Conservation (phyloP, 352 stramenopile genomes). For the Globisporangium viniferum region DNA sequence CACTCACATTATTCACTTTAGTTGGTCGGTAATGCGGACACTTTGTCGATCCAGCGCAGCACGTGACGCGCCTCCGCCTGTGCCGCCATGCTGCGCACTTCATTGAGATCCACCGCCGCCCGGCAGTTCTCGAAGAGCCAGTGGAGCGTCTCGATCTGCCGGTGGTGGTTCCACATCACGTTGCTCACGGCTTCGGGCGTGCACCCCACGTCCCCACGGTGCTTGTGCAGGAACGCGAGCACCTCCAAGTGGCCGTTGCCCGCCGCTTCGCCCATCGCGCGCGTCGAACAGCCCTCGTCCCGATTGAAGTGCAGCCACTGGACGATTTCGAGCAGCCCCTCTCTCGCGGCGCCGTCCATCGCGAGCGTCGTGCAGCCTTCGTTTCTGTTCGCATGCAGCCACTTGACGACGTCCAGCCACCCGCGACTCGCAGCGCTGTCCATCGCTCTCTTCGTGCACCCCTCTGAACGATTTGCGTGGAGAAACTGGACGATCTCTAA, state of each 20-base stretch:
- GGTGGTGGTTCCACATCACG: slow-evolving; percentile 11
- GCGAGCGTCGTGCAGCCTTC: slow-evolving; percentile 26
- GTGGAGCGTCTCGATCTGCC: slow-evolving; percentile 18
- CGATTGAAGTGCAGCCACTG: slow-evolving; percentile 13
- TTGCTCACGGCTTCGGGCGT: slow-evolving; percentile 4
- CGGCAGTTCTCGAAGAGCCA: slow-evolving; percentile 14
- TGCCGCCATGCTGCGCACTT: neutral
- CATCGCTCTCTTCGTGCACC: slow-evolving; percentile 13
- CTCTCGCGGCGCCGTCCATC: slow-evolving; percentile 25
- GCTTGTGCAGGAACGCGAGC: slow-evolving; percentile 6
- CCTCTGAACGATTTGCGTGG: slow-evolving; percentile 4
- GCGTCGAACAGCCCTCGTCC: slow-evolving; percentile 10
- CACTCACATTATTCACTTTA: neutral
- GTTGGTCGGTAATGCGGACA: neutral
- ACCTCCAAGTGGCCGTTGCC: slow-evolving; percentile 10
- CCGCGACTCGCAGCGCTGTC: slow-evolving; percentile 7
- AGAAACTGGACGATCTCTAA: slow-evolving; percentile 10
- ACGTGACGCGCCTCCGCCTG: slow-evolving; percentile 1
- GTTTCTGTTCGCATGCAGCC: slow-evolving; percentile 13
- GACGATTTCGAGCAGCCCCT: slow-evolving; percentile 6
- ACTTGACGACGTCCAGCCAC: slow-evolving; percentile 15
- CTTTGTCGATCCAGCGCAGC: slow-evolving; percentile 11
- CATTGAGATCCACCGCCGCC: neutral
- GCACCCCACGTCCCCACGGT: slow-evolving; percentile 9
- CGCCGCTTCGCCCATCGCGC: slow-evolving; percentile 9